Conservation (phyloP, 306 rosid genomes). For the Biancaea sappan region DNA sequence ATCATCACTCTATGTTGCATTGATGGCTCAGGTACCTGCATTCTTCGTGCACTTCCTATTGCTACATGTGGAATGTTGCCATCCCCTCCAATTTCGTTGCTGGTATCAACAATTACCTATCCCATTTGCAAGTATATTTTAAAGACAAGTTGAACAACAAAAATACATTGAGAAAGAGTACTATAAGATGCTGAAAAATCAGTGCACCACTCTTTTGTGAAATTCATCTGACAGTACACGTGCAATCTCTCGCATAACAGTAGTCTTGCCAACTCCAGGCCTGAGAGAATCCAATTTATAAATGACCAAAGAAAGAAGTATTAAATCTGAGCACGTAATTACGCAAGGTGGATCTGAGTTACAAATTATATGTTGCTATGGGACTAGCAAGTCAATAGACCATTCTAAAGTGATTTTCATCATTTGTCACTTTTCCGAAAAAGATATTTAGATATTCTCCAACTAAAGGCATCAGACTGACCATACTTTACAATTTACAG, state of each 20-base stretch:
- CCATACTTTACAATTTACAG: conserved; percentile 11
- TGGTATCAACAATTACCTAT: conserved; percentile 71
- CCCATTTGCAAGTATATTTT: conserved; percentile 33
- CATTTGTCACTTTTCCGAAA: background rate
- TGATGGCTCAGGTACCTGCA: conserved; percentile 71
- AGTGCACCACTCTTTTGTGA: conserved; percentile 70
- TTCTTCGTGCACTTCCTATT: conserved; percentile 70
- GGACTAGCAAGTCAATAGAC: conserved; percentile 2
- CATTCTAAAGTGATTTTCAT: conserved; percentile 12
- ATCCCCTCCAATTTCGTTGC: conserved; percentile 78
- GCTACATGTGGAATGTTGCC: conserved; percentile 78
- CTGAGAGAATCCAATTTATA: conserved; percentile 42
- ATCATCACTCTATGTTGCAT: conserved; percentile 74
- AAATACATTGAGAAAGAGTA: conserved; percentile 11
- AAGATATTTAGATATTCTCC: background rate
- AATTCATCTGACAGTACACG: conserved; percentile 61
- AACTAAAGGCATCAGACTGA: background rate
- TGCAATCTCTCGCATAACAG: conserved; percentile 75
- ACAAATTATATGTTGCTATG: background rate
- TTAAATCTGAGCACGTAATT: conserved; percentile 5
- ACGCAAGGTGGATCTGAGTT: background rate
- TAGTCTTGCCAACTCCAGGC: conserved; percentile 84
- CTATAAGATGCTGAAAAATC: conserved; percentile 24
- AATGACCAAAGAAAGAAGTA: background rate
- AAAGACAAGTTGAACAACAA: conserved; percentile 19